Evolutionary conservation across 257 asterid genomes (phyloP).

Genomic region (Lavandula angustifolia): DNA sequence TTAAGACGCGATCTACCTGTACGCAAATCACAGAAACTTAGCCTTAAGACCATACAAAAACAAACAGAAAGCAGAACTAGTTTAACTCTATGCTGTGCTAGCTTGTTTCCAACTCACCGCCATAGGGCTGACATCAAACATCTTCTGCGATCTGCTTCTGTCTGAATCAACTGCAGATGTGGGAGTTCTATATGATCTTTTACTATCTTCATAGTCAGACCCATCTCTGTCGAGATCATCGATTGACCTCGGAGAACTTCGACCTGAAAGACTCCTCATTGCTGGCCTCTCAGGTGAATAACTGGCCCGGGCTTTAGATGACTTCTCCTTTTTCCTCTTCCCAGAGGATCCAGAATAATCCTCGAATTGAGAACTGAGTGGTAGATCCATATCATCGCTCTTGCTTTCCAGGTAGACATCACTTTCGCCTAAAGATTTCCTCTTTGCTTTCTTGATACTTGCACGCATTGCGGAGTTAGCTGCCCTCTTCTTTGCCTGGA

Average conservation of each 20-base stretch:
- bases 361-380: conserved; percentile 63
- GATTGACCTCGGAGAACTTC: conserved; percentile 61
- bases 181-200: conserved; percentile 61
- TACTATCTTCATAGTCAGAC: conserved; percentile 63
- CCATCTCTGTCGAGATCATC: conserved; percentile 72
- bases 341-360: conserved; percentile 74
- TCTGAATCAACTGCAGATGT: conserved; percentile 72
- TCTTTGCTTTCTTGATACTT: conserved; percentile 75
- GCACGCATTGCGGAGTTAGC: conserved; percentile 99
- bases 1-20: background rate
- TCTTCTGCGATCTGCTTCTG: conserved; percentile 65
- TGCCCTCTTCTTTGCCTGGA: conserved; percentile 99
- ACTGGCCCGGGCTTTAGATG: conserved; percentile 44
- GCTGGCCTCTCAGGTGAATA: conserved; percentile 79
- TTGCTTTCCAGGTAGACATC: conserved; percentile 85
- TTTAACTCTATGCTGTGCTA: conserved; percentile 12
- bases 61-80: conserved; percentile 10
- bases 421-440: conserved; percentile 66
- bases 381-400: conserved; percentile 92
- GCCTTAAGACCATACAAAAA: conserved; percentile 16
- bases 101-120: conserved; percentile 52
- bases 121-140: conserved; percentile 61
- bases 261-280: conserved; percentile 55
- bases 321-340: conserved; percentile 69
- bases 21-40: conserved; percentile 17